A percentile compares a stretch with the other conserved stretches of the same genome.
These are phyloP conservation scores for Cephalotrichum gorgonifer DNA, from an alignment of 2,329 filamentous ascomycete genomes.

Conservation along the genomic window DNA sequence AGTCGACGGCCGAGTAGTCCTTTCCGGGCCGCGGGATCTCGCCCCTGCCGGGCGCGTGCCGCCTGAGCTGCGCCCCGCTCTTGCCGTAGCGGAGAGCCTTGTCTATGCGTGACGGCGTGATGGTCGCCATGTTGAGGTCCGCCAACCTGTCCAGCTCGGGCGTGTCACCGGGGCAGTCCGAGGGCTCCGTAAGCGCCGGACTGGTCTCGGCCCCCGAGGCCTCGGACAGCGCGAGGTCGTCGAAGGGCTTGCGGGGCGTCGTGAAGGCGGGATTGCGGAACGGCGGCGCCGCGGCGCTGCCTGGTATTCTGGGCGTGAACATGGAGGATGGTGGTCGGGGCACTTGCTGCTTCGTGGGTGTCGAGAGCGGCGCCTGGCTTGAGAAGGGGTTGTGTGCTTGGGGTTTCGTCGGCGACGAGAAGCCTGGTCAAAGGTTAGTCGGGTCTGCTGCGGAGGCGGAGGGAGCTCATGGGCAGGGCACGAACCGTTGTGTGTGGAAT, in stretches of 20 bases:
- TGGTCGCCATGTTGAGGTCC: conserved; percentile 30
- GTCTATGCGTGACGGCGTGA: conserved; percentile 35
- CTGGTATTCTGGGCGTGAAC: conserved; percentile 32
- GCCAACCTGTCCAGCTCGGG: conserved; percentile 38
- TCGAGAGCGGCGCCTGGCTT: not conserved
- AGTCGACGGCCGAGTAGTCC: conserved; percentile 27
- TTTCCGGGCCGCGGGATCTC: conserved; percentile 45
- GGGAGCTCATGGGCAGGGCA: not conserved
- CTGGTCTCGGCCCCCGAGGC: conserved; percentile 49
- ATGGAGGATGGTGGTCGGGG: conserved; percentile 13
- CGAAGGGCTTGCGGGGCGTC: conserved; percentile 48
- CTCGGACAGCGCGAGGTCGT: conserved; percentile 43
- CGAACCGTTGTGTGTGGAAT: conserved; percentile 30
- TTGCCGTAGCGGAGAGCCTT: conserved; percentile 35
- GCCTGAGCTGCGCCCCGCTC: conserved; percentile 25
- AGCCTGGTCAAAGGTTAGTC: not conserved
- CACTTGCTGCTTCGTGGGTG: conserved; percentile 1
- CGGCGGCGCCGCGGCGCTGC: conserved; percentile 30
- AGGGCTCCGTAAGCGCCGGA: conserved; percentile 46
- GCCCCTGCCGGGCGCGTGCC: conserved; percentile 46
- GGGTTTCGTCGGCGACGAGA: not conserved
- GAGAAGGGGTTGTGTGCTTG: not conserved
- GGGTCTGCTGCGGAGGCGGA: not conserved
- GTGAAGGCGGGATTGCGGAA: conserved; percentile 57
- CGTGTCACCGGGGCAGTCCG: conserved; percentile 40